Conservation (phyloP, 2,329 filamentous ascomycete species). For the Emydomyces testavorans region DNA sequence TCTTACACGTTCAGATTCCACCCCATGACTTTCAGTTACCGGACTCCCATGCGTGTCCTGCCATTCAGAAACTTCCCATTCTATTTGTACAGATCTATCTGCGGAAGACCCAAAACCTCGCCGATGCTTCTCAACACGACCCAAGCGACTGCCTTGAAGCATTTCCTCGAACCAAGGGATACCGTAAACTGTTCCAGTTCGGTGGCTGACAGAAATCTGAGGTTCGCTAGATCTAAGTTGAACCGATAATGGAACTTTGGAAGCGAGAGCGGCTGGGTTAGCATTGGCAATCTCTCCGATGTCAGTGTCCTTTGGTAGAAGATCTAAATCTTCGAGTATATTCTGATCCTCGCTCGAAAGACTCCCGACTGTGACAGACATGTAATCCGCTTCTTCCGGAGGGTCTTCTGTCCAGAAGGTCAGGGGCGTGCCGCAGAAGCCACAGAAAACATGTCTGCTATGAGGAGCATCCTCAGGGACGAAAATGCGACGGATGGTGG, state of each 20-base stretch:
- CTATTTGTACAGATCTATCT: slow-evolving; percentile 56
- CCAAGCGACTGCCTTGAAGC: slow-evolving; percentile 62
- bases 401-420: slow-evolving; percentile 73
- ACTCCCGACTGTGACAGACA: slow-evolving; percentile 71
- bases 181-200: slow-evolving; percentile 38
- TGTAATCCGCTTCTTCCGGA: slow-evolving; percentile 58
- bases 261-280: neutral
- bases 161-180: slow-evolving; percentile 79
- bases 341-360: slow-evolving; percentile 59
- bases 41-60: slow-evolving; percentile 33
- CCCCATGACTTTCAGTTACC: neutral
- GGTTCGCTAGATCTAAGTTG: slow-evolving; percentile 13
- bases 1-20: slow-evolving; percentile 8
- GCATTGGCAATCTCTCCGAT: slow-evolving; percentile 8
- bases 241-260: slow-evolving; percentile 12
- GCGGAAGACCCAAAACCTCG: slow-evolving; percentile 47
- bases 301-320: slow-evolving; percentile 48
- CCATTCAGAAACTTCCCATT: slow-evolving; percentile 80
- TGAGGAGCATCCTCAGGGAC: slow-evolving; percentile 47
- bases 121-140: slow-evolving; percentile 50
- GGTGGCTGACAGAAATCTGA: slow-evolving; percentile 26
- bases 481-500: slow-evolving; percentile 56
- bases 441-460: slow-evolving; percentile 70
- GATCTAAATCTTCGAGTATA: slow-evolving; percentile 59
- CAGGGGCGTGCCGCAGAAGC: slow-evolving; percentile 78